phyloP scores from a whole-genome alignment of 306 rosid species.

The Mimosa bimucronata region DNA sequence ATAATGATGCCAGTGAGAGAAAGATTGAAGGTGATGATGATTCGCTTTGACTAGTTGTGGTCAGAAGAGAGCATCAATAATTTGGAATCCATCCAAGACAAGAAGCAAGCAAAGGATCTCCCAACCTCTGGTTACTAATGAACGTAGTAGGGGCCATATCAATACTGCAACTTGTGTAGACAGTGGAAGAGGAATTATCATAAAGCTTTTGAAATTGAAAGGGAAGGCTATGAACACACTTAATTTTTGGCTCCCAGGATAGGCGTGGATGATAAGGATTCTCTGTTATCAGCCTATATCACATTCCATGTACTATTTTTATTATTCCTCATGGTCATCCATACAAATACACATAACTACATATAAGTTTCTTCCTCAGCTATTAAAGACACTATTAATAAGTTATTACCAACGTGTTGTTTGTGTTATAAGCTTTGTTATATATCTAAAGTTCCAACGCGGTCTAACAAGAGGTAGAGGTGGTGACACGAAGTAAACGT shows the following conservation, averaged over 20 bases:
- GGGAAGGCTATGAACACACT: constrained; percentile 34
- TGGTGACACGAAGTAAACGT: constrained; percentile 11
- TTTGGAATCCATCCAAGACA: constrained; percentile 10
- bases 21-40: neutral
- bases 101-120: constrained; percentile 25
- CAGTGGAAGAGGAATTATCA: constrained; percentile 19
- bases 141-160: constrained; percentile 22
- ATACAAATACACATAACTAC: neutral
- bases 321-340: constrained; percentile 2
- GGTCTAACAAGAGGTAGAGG: constrained; percentile 20
- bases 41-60: constrained; percentile 30
- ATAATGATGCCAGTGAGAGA: neutral
- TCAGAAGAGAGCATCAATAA: constrained; percentile 13
- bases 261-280: constrained; percentile 72
- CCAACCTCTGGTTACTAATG: constrained; percentile 34
- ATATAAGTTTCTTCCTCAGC: neutral
- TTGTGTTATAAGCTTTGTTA: neutral
- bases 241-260: constrained; percentile 40
- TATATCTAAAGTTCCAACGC: constrained; percentile 1
- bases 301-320: neutral
- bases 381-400: constrained; percentile 4
- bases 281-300: constrained; percentile 36
- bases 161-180: constrained; percentile 47
- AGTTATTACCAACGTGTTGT: constrained; percentile 8
- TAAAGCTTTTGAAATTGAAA: constrained; percentile 48